A percentile compares a stretch with the other conserved stretches of the same genome.
Evolutionary conservation across 1,284 basidiomycete species (phyloP).

Genomic region (Microbotryum violaceum): DNA sequence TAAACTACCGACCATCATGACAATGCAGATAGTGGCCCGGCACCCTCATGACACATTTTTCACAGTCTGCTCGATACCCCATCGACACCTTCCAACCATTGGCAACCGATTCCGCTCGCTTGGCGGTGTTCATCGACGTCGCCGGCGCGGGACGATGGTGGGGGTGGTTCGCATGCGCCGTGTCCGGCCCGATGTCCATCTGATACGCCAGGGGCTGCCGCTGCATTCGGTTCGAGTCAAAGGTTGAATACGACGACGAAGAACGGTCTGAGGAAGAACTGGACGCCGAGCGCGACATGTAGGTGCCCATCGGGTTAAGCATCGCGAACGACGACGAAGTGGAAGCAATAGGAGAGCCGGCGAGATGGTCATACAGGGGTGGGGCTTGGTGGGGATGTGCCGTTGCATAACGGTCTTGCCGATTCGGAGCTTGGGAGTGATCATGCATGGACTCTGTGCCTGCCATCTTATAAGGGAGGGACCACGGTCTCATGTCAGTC

Average conservation of each 20-base stretch:
- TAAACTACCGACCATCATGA: neutral
- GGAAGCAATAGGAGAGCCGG: conserved; percentile 10
- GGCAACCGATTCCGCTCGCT: neutral
- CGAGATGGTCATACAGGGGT: conserved; percentile 20
- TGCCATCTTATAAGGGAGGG: neutral
- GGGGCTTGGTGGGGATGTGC: conserved; percentile 22
- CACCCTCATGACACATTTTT: conserved; percentile 10
- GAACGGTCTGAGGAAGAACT: neutral
- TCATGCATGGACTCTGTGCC: neutral
- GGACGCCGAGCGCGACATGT: conserved; percentile 13
- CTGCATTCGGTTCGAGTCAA: neutral
- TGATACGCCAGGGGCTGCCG: neutral
- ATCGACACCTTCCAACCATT: conserved; percentile 27
- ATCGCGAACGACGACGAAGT: neutral
- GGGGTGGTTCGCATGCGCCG: neutral
- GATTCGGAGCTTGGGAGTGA: neutral
- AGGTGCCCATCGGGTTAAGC: no score
- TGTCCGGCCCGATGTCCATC: neutral
- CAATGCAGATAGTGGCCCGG: conserved; percentile 21
- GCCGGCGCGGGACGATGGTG: neutral
- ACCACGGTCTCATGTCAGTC: neutral
- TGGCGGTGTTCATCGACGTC: neutral
- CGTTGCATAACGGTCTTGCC: neutral
- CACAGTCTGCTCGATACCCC: conserved; percentile 22
- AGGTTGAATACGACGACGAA: conserved; percentile 3